A percentile compares a stretch with the other conserved stretches of the same genome.
Conservation (phyloP, 2,329 filamentous ascomycete genomes). For the Talaromyces islandicus region DNA sequence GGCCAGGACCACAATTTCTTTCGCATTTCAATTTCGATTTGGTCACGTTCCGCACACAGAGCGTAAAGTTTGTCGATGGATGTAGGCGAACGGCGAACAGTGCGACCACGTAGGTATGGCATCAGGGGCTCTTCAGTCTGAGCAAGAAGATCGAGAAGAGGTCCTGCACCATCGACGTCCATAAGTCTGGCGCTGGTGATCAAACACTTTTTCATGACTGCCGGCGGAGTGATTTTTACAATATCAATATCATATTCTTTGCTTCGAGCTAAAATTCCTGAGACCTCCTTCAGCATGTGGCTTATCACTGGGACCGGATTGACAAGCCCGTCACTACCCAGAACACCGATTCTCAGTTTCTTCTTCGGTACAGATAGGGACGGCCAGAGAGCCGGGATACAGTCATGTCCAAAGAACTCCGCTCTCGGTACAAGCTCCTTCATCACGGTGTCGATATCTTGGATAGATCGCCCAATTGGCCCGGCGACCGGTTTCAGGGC, state of each 20-base stretch:
- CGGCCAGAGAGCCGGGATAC: conserved; percentile 30
- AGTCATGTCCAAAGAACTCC: conserved; percentile 42
- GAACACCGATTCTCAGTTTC: conserved; percentile 34
- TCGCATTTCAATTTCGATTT: conserved; percentile 50
- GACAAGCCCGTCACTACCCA: conserved; percentile 36
- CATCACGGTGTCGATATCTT: conserved; percentile 11
- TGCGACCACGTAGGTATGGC: conserved; percentile 52
- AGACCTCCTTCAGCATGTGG: conserved; percentile 35
- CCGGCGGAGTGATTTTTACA: conserved; percentile 51
- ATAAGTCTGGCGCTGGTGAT: conserved; percentile 54
- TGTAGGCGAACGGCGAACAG: conserved; percentile 44
- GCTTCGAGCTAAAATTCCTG: conserved; percentile 23
- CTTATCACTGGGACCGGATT: conserved; percentile 34
- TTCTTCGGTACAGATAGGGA: conserved; percentile 19
- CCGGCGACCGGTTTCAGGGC: conserved; percentile 31
- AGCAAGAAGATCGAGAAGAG: conserved; percentile 54
- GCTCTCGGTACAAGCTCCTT: conserved; percentile 41
- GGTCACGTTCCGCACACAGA: conserved; percentile 47
- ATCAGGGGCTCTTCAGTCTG: conserved; percentile 52
- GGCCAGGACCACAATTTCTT: conserved; percentile 49
- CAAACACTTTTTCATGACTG: conserved; percentile 50
- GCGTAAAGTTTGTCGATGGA: conserved; percentile 45
- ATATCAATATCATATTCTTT: conserved; percentile 44
- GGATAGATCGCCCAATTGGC: conserved; percentile 20
- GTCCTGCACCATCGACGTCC: conserved; percentile 51